phyloP scores from a whole-genome alignment of 2,329 filamentous ascomycete species.

The Cladorrhinum sp. region DNA sequence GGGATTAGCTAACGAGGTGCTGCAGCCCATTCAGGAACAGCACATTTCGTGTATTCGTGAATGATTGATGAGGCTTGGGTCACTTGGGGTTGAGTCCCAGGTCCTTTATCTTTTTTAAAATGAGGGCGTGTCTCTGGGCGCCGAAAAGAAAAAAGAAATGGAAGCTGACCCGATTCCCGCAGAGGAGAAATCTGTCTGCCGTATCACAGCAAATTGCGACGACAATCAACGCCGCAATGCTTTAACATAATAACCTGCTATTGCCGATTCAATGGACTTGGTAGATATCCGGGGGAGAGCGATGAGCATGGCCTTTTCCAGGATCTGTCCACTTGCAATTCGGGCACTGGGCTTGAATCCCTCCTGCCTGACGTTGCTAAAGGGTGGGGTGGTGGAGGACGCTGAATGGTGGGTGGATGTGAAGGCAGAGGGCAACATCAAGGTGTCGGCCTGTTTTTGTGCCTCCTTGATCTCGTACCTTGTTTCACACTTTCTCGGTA shows the following conservation, averaged over 20 bases:
- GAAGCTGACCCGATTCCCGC: neutral
- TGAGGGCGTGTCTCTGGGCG: slow-evolving; percentile 2
- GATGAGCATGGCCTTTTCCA: neutral
- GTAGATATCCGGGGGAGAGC: neutral
- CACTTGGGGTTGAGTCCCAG: neutral
- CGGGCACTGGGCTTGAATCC: slow-evolving; percentile 5
- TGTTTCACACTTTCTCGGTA: slow-evolving; percentile 6
- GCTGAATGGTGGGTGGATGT: neutral
- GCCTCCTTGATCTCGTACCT: slow-evolving; percentile 9
- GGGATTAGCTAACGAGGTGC: slow-evolving; percentile 25
- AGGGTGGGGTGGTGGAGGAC: slow-evolving; percentile 4
- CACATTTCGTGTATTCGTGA: slow-evolving; percentile 8
- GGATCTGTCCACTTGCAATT: slow-evolving; percentile 5
- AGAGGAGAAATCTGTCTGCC: neutral
- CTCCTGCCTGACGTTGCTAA: slow-evolving; percentile 9
- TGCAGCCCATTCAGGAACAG: slow-evolving; percentile 24
- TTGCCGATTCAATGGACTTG: neutral
- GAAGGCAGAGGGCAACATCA: slow-evolving; percentile 1
- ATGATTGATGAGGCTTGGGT: neutral
- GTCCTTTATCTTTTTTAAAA: slow-evolving; percentile 13
- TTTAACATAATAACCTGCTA: neutral
- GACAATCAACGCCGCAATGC: neutral
- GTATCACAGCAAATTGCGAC: neutral
- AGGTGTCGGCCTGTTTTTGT: slow-evolving; percentile 7
- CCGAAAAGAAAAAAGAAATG: neutral